phyloP scores from a whole-genome alignment of 495 filamentous ascomycete genomes.

The Daldinia bambusicola region DNA sequence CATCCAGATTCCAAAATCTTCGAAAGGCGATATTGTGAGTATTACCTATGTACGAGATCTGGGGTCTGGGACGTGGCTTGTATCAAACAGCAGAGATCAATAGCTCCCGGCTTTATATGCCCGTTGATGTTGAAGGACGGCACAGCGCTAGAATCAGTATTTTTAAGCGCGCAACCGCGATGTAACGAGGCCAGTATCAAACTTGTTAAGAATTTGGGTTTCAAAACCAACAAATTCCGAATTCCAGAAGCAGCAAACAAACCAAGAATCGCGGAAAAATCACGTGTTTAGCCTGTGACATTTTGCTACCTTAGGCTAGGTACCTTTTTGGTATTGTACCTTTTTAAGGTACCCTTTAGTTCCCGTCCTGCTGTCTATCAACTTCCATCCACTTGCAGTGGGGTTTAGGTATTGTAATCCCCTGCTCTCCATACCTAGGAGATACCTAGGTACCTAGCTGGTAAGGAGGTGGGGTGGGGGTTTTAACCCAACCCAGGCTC shows the following conservation, averaged over 20 bases:
- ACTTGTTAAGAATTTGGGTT: conserved; percentile 30
- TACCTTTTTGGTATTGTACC: too few relatives aligned
- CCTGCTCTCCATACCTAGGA: too few relatives aligned
- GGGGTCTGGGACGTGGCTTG: conserved; percentile 20
- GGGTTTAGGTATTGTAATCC: too few relatives aligned
- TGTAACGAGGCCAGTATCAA: conserved; percentile 36
- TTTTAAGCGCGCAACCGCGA: conserved; percentile 35
- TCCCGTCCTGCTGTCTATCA: too few relatives aligned
- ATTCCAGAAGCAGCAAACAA: conserved; percentile 7
- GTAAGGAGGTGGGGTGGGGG: background rate
- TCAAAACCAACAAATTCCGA: conserved; percentile 26
- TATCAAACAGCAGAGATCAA: conserved; percentile 19
- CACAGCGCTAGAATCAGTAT: conserved; percentile 20
- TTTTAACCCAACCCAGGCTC: background rate
- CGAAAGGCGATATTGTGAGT: background rate
- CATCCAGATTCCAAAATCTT: conserved; percentile 9
- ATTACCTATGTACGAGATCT: background rate
- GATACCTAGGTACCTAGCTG: too few relatives aligned
- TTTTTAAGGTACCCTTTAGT: too few relatives aligned
- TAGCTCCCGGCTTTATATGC: background rate
- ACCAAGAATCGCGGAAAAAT: background rate
- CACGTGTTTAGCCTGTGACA: background rate
- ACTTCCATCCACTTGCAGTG: too few relatives aligned
- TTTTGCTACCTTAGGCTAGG: background rate
- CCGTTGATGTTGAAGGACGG: conserved; percentile 22